Evolutionary conservation across 768 basidiomycete species (phyloP), one percentile per base, ranked within the genome.

Genomic region (Boletus barrowsii): DNA sequence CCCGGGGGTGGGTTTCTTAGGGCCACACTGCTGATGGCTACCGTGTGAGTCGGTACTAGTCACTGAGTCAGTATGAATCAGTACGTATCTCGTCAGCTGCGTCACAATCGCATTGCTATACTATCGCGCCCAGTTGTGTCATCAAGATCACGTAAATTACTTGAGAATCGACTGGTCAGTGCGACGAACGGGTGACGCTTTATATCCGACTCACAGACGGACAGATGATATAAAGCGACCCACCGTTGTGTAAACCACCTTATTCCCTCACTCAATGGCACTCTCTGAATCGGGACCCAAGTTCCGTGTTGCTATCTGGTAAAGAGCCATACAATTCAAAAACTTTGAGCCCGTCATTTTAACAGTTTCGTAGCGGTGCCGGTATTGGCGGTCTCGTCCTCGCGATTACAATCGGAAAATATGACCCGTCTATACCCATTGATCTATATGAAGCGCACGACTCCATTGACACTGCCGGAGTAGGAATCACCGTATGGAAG

Each of bases 371-470:
- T 13, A 76, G 69, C 52, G 75, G 70, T 37, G 76, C 70, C n/a
- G 78, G 76, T 9, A 72, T 79, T 36, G 76, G 73, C 15, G 78
- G 79, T 5, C 67, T 80, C 17, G 64, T 72, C 0, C 72, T 82
- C 15, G 75, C 79, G 0, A 67, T 68, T 18, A 67, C 72, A 10
- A 67, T 77, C n/a, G 70, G 67, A 36, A 63, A 64, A 48, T 69
- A 68, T 49, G 57, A 73, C 59, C 47, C 57, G 17, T 53, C 54
- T 1, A 61, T 78, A 18, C 66, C 73, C 51, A 68, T 78, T 14
- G 68, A 76, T 53, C 55, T 82, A 5, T 82, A 81, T 55, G 81
- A 82, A 66, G 72, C 77, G 4, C 75, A 71, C 18, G 59, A 72
- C 2, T 70, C 72, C 26, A 69, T 79, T 26, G 70, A 72, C 10